Evolutionary conservation across 805 yeast genomes (phyloP).

Genomic region (Starmerella tilneyi): DNA sequence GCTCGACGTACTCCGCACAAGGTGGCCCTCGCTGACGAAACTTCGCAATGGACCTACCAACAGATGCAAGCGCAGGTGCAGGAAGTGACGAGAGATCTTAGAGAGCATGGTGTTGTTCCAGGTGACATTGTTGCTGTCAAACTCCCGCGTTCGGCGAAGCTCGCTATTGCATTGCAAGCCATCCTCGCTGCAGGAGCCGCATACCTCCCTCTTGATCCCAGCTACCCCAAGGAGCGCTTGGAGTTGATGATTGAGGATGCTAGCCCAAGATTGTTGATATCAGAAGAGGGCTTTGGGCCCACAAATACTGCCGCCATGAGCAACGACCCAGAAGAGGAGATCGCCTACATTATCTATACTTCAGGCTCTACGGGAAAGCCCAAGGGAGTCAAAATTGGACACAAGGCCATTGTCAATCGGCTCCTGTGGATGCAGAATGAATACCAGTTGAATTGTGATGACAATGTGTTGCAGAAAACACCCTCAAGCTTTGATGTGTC

Average conservation of each 20-base stretch:
- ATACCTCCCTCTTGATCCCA: constrained; percentile 15
- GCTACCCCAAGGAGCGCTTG: constrained; percentile 13
- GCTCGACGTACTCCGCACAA: background rate
- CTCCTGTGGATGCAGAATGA: constrained; percentile 17
- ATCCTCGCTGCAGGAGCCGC: constrained; percentile 10
- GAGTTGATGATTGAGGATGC: constrained; percentile 16
- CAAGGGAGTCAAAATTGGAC: constrained; percentile 58
- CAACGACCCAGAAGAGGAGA: constrained; percentile 38
- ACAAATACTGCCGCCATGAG: background rate
- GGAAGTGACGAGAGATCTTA: background rate
- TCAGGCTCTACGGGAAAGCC: constrained; percentile 81
- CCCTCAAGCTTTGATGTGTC: constrained; percentile 19
- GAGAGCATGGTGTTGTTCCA: constrained; percentile 1
- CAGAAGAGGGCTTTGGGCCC: background rate
- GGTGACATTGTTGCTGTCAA: constrained; percentile 17
- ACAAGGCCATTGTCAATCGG: constrained; percentile 15
- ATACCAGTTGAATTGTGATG: constrained; percentile 4
- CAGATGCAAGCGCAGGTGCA: constrained; percentile 6
- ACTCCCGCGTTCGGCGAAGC: constrained; percentile 8
- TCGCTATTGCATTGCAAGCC: constrained; percentile 14
- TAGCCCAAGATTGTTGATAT: constrained; percentile 9
- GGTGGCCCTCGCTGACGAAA: constrained; percentile 11
- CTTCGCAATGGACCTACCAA: constrained; percentile 1
- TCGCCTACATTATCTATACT: constrained; percentile 71
- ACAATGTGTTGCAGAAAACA: constrained; percentile 16